Evolutionary conservation across 306 rosid genomes (phyloP).

Genomic region (Prunus fruticosa): DNA sequence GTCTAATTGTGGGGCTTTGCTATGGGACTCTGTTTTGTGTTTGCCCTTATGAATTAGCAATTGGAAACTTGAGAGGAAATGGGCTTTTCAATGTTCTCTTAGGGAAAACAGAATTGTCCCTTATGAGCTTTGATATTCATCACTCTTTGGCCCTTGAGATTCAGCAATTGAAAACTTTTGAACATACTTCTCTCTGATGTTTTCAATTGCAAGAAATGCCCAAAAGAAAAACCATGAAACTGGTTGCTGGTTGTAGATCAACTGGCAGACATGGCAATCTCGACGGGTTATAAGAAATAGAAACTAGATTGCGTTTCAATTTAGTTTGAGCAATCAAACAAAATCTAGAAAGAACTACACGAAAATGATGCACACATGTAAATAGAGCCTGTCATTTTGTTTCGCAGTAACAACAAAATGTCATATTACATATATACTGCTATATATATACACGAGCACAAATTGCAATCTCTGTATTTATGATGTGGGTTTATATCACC

Average conservation of each 20-base stretch:
- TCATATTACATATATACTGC: neutral
- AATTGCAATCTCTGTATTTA: neutral
- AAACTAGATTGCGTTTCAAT: neutral
- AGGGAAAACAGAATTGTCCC: neutral
- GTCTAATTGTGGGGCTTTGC: neutral
- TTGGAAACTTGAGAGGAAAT: neutral
- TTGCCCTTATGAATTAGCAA: neutral
- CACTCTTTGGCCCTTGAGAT: neutral
- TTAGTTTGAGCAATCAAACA: neutral
- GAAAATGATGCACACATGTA: neutral
- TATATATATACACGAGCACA: neutral
- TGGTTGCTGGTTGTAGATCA: neutral
- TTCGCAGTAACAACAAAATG: neutral
- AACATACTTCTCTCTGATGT: neutral
- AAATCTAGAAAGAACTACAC: neutral
- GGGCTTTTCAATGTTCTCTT: neutral
- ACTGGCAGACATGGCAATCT: neutral
- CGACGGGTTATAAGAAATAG: neutral
- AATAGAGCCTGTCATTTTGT: neutral
- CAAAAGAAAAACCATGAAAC: neutral
- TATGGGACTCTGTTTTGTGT: neutral
- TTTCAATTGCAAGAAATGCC: neutral
- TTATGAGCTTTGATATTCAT: neutral
- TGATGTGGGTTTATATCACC: conserved; percentile 12
- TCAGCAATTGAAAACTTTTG: neutral